phyloP scores from a whole-genome alignment of 2,329 filamentous ascomycete species.

The Zasmidium cellare region DNA sequence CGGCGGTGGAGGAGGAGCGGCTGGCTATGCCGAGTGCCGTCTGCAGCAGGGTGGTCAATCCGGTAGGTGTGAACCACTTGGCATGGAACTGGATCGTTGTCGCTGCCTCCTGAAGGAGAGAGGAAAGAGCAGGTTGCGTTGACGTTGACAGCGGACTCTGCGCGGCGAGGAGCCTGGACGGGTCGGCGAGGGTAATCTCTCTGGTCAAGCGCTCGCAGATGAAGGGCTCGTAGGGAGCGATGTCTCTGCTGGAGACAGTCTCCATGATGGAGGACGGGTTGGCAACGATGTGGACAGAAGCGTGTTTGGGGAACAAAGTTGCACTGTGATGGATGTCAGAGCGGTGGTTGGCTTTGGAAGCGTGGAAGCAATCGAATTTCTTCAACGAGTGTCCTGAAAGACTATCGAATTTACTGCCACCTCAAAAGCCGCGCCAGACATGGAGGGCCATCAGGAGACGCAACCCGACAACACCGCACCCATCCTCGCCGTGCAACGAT shows the following conservation, averaged over 20 bases:
- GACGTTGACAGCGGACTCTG: slow-evolving; percentile 1
- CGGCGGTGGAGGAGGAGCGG: slow-evolving; percentile 29
- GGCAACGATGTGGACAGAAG: neutral
- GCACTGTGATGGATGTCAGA: slow-evolving; percentile 3
- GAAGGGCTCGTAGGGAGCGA: slow-evolving; percentile 28
- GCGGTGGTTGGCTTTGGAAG: neutral
- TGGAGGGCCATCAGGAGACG: neutral
- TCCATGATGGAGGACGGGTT: neutral
- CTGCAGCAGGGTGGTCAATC: slow-evolving; percentile 24
- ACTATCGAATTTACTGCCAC: neutral
- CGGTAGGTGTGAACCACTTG: slow-evolving; percentile 33
- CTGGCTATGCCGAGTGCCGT: slow-evolving; percentile 27
- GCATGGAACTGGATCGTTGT: slow-evolving; percentile 31
- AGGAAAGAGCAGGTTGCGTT: slow-evolving; percentile 13
- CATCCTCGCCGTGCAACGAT: neutral
- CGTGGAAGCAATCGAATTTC: neutral
- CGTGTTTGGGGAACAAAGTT: neutral
- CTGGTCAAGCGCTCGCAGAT: slow-evolving; percentile 26
- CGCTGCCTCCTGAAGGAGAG: slow-evolving; percentile 24
- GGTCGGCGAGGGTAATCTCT: slow-evolving; percentile 15
- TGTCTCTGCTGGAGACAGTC: slow-evolving; percentile 18
- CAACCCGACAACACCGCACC: neutral
- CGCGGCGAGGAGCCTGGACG: slow-evolving; percentile 1
- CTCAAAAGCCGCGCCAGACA: neutral
- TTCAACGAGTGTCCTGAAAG: neutral